Conservation (phyloP, 176 grass and related monocot genomes). For the Otatea glauca region DNA sequence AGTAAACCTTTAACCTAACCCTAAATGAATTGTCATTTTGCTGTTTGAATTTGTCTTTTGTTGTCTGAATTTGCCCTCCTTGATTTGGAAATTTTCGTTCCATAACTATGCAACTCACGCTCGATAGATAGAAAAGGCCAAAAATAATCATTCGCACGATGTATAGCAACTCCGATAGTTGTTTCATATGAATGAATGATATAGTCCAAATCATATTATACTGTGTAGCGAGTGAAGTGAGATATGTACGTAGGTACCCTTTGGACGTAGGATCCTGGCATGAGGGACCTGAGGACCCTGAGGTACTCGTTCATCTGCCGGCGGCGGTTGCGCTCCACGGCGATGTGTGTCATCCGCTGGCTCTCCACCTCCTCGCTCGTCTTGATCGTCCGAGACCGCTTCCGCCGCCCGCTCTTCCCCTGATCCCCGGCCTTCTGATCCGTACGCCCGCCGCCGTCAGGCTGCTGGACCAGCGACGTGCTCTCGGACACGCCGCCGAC, state of each 20-base stretch:
- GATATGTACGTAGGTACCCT: constrained; percentile 51
- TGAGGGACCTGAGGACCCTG: constrained; percentile 66
- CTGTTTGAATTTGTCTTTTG: too few relatives aligned
- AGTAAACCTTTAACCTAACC: too few relatives aligned
- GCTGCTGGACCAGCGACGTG: constrained; percentile 54
- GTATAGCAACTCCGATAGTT: too few relatives aligned
- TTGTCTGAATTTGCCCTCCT: too few relatives aligned
- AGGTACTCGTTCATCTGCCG: constrained; percentile 93
- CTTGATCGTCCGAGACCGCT: constrained; percentile 65
- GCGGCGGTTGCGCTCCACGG: constrained; percentile 83
- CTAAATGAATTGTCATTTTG: too few relatives aligned
- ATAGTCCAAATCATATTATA: too few relatives aligned
- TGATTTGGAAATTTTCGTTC: too few relatives aligned
- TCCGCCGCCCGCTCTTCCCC: constrained; percentile 72
- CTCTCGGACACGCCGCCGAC: constrained; percentile 47
- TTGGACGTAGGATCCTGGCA: constrained; percentile 91
- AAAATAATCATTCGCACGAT: too few relatives aligned
- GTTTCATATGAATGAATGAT: too few relatives aligned
- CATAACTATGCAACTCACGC: too few relatives aligned
- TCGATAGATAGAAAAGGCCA: too few relatives aligned
- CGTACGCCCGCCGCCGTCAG: background rate
- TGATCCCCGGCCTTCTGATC: constrained; percentile 37
- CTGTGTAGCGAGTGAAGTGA: too few relatives aligned
- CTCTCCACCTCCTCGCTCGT: constrained; percentile 91
- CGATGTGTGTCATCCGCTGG: constrained; percentile 93